Evolutionary conservation across 345 rosid genomes (phyloP), one percentile per base, ranked within the genome.

Genomic region (Trapa bicornis): DNA sequence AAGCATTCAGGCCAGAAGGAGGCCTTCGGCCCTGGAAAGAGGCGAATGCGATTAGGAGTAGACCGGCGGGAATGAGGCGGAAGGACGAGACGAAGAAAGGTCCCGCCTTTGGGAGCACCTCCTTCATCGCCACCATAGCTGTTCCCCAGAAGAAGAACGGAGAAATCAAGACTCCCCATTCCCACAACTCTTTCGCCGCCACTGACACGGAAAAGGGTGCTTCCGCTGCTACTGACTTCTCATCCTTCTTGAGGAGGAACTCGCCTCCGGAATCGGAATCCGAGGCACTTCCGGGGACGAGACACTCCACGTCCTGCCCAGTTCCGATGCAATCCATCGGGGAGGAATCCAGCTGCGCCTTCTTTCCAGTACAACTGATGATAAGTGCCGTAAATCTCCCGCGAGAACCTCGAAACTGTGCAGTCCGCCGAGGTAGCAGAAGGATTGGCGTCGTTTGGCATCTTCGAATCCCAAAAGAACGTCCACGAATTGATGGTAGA

Each of bases 71-170:
- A 53, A 93, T 82, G 68, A 93, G 83, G 12, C 98, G 90, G 74
- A 93, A 93, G 6, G 96, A 58, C 17, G 98, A 89, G 4, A 93
- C 96, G 67, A 87, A 93, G 75, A 89, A 88, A 66, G 97, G 87
- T 37, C 97, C 97, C 36, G 84, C 74, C 61, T 84, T 77, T 35
- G 98, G 98, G 73, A 89, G 80, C 10, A 93, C 94, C 81, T 87
- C 90, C 74, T 93, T 93, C 98, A 89, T 93, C 16, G 98, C 98
- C 74, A 89, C 98, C 98, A 93, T 93, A 0, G 96, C 90, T 17
- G 98, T 88, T 22, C 97, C 98, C 98, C 98, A 88, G 65, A 89
- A 93, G 85, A 93, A 90, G 83, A 93, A 93, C 0, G 98, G 97
- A 9, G 97, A 89, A 11, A 89, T 80, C 89, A 93, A 71, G 67